phyloP scores from a whole-genome alignment of 179 eudicot genomes.

The Vitellaria paradoxa region DNA sequence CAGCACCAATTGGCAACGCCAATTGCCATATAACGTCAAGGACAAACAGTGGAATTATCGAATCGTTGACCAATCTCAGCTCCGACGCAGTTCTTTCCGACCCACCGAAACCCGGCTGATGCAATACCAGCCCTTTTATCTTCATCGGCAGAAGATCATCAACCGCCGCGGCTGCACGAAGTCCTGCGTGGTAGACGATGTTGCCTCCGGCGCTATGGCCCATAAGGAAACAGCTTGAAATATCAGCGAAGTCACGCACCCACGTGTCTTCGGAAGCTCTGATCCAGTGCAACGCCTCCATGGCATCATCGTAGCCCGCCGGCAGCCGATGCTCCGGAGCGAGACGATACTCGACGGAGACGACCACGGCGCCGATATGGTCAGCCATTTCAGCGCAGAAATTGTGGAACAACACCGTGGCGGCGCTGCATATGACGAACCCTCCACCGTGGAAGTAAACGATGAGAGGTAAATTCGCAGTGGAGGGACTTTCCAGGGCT shows the following conservation, averaged over 20 bases:
- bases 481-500: not conserved
- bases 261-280: slow-evolving; percentile 33
- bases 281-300: slow-evolving; percentile 49
- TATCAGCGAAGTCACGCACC: slow-evolving; percentile 36
- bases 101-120: slow-evolving; percentile 55
- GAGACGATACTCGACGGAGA: slow-evolving; percentile 43
- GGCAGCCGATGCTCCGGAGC: slow-evolving; percentile 66
- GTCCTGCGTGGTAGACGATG: slow-evolving; percentile 42
- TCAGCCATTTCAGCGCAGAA: slow-evolving; percentile 28
- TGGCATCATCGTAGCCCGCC: slow-evolving; percentile 50
- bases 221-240: slow-evolving; percentile 41
- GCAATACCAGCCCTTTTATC: slow-evolving; percentile 45
- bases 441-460: slow-evolving; percentile 60
- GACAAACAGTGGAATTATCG: slow-evolving; percentile 16
- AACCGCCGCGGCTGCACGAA: slow-evolving; percentile 20
- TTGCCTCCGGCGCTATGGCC: slow-evolving; percentile 59
- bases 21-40: slow-evolving; percentile 47
- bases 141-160: slow-evolving; percentile 36
- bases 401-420: slow-evolving; percentile 11
- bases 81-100: slow-evolving; percentile 41
- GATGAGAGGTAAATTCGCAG: slow-evolving; percentile 28
- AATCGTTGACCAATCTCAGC: slow-evolving; percentile 21
- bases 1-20: slow-evolving; percentile 41
- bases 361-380: slow-evolving; percentile 21
- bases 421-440: slow-evolving; percentile 30